Evolutionary conservation across 2,329 filamentous ascomycete species (phyloP), one percentile per base, ranked within the genome.

Genomic region (Sporothrix phasma): DNA sequence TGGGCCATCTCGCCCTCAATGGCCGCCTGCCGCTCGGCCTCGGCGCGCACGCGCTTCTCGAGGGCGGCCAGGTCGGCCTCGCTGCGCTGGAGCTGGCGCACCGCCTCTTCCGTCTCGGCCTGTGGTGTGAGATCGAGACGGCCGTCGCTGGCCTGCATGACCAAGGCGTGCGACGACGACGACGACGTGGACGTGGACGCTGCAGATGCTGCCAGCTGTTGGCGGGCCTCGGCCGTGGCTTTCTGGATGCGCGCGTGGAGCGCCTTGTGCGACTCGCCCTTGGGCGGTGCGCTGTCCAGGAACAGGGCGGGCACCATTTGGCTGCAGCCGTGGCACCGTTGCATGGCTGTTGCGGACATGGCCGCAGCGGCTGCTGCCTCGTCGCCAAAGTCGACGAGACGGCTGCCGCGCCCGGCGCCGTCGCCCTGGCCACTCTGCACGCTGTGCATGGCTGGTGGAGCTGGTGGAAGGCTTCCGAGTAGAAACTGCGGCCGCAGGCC

Each of bases 41-140:
- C 67, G 26, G 22, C 43, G 64, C 85, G 81, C 69, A 84, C 84
- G 73, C 87, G 87, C 53, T 78, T 80, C 73, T 91, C 87, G 67
- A 92, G 73, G 5, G 85, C 85, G 56, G 82, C 81, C 66, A 92
- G 72, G 72, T 92, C 89, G 0, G 82, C 80, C 69, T 85, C 65
- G 43, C 58, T 53, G 19, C 34, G 22, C 61, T 66, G 49, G 26
- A 68, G 81, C 64, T 91, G 70, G 54, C 84, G 79, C 70, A 66
- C 51, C 2, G 56, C 60, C 46, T 86, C 66, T 84, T 80, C 63
- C 1, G 61, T 63, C n/a, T 65, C 63, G 22, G 49, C 61, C n/a
- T 22, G 58, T 5, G 29, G 58, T 26, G 61, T 46, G n/a, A 64
- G 8, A n/a, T 61, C 39, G 5, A 64, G n/a, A 15, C 39, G 22